Base-by-base conservation (phyloP, 2,329 filamentous ascomycete genomes). In the Fonsecaea nubica region DNA sequence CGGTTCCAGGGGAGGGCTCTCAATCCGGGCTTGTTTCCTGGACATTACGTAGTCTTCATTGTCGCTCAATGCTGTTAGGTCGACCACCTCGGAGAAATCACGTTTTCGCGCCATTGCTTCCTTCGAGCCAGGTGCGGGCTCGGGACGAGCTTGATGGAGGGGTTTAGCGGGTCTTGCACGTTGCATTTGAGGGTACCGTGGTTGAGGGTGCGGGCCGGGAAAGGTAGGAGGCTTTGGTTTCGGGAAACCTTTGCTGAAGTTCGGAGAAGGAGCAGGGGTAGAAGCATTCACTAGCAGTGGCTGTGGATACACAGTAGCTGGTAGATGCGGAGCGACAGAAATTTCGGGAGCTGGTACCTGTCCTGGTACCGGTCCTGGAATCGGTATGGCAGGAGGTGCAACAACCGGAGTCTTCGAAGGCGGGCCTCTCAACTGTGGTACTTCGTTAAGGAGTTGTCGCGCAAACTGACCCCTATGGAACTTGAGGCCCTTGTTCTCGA, bases 71-170 rank as follows among this genome's bases (percentile, higher is more conserved):
- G 75, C 73, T 3, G 83, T 83, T 60, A 87, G 73, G 72, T 87
- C 85, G 5, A 87, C 78, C 50, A 87, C 75, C 33, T 87, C 85
- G 32, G 77, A 80, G 68, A 87, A 83, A 7, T 78, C 82, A 25
- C 84, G 80, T 72, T 87, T 87, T 32, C 83, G 78, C n/a, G 85
- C 84, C 61, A 80, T 80, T 71, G 85, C 82, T 72, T 83, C 83
- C 70, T 87, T 87, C 68, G 83, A 74, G 8, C 74, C 74, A n/a
- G 74, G 71, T 2, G 67, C 60, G 7, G 73, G 72, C 45, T 71
- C 68, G n/a, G 64, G 63, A 9, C 62, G 66, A 21, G 58, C n/a
- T 32, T 52, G 58, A 18, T 48, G 32, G 13, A 53, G 48, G 52
- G 6, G 10, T 32, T 21, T 61, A 9, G 48, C 6, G 8, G 30